phyloP scores from a whole-genome alignment of 768 basidiomycete species.

The Boletus pseudopeckii region DNA sequence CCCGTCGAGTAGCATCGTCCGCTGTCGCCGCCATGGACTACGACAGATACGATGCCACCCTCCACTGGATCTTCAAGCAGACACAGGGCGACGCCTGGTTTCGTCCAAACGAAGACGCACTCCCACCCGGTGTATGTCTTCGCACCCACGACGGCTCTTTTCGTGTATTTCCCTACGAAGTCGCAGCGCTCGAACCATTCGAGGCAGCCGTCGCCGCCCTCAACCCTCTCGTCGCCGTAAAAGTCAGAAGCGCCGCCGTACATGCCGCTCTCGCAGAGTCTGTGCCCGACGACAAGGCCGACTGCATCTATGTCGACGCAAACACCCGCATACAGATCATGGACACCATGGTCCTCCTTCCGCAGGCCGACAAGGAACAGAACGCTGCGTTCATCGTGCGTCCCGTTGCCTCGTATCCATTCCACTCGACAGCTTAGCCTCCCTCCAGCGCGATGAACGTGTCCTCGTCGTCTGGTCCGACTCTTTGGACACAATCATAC shows the following conservation, averaged over 20 bases:
- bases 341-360: slow-evolving; percentile 73
- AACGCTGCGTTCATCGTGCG: slow-evolving; percentile 69
- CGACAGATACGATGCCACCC: slow-evolving; percentile 33
- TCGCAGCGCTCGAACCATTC: slow-evolving; percentile 50
- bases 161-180: slow-evolving; percentile 55
- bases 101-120: slow-evolving; percentile 46
- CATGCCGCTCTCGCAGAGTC: slow-evolving; percentile 49
- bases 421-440: background rate
- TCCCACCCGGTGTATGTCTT: slow-evolving; percentile 47
- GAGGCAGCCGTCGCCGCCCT: slow-evolving; percentile 50
- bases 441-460: slow-evolving; percentile 68
- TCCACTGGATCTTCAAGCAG: slow-evolving; percentile 31
- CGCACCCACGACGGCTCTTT: slow-evolving; percentile 47
- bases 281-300: slow-evolving; percentile 24
- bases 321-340: slow-evolving; percentile 79
- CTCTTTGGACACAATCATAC: slow-evolving; percentile 70
- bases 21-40: slow-evolving; percentile 29
- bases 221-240: slow-evolving; percentile 55
- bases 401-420: slow-evolving; percentile 8
- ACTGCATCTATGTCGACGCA: slow-evolving; percentile 44
- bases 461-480: slow-evolving; percentile 86
- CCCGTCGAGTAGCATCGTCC: background rate
- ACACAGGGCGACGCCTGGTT: slow-evolving; percentile 51
- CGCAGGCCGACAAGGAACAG: slow-evolving; percentile 42
- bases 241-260: slow-evolving; percentile 47